Base-by-base conservation (phyloP, 2,329 filamentous ascomycete genomes). In the Apiospora koreana region DNA sequence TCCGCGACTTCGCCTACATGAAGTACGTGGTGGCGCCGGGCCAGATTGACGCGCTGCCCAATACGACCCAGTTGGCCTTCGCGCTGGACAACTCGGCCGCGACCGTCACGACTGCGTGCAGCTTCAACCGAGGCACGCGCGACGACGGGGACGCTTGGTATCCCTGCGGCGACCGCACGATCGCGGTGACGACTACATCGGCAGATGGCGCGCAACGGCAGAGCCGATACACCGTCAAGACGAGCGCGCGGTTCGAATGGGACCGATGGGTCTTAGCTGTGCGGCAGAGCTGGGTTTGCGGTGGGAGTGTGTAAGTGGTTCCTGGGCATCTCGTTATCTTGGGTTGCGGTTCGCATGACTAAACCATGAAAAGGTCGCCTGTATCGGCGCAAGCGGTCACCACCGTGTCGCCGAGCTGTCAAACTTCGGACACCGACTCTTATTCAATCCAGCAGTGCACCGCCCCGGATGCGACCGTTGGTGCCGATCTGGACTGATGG, bases 361-460 rank as follows among this genome's bases (percentile, higher is more conserved):
- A n/a, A 62, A 12, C 54, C 18, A 12, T 6, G 31, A 38, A n/a
- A 12, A 62, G 54, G 28, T 62, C 54, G 16, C 54, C 54, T 9
- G 21, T 62, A 6, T 62, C 54, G 31, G 54, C 54, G 31, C 54
- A 62, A 38, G 54, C 54, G n/a, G 31, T 38, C 9, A 62, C 54
- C 8, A 38, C 18, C 21, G 31, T 62, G 31, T 9, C 35, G 54
- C 54, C 54, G 54, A 31, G 16, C 28, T 62, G 54, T 9, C 54
- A 62, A 31, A 62, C 54, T 14, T 62, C 54, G 2, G 21, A 62
- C n/a, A 62, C 28, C 9, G 54, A 10, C 18, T 35, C 54, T 12
- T 62, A 62, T n/a, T 38, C 54, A 21, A 38, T 62, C 31, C 31
- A 62, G 21, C 54, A 62, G 54, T 62, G 54, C 54, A 62, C 54